Evolutionary conservation across 306 rosid species (phyloP), one percentile per base, ranked within the genome.

Genomic region (Inga oerstediana): DNA sequence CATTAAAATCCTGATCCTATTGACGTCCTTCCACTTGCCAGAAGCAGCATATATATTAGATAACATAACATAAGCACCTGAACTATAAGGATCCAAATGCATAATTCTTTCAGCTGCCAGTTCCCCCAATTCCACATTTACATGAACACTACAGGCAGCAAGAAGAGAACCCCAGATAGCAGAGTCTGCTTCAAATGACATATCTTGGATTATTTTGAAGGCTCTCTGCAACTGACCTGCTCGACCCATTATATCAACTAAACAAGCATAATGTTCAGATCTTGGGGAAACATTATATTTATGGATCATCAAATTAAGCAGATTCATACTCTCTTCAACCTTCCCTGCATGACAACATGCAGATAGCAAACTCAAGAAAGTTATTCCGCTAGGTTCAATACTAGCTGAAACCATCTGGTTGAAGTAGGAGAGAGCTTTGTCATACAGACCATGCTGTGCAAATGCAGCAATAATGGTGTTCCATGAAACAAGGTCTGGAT

Each of bases 41-140:
- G 84, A 81, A 58, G 87, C 81, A 72, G 91, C 88, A 77, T 88
- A 88, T 49, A 88, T 85, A 77, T 88, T 88, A 44, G 91, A 88
- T 71, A 85, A 74, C 91, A 77, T 48, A 49, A 88, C 88, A 85
- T 77, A 83, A 35, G 91, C 88, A 73, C 91, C 85, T 17, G 91
- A 85, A 73, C 78, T 77, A 85, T 9, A 73, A 68, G 91, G 89
- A 80, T 85, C 82, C 84, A 83, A 78, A 68, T 62, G 37, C 82
- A 72, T 30, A 72, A 88, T 77, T 75, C 46, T 80, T 51, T 58
- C 27, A 34, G 88, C 88, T 15, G 88, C 88, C 62, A 80, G 56
- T 83, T 88, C 87, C 58, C 91, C 88, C 79, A 88, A 41, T 49
- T 88, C 27, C 74, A 88, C 79, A 54, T 85, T 85, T 46, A 56